Base-by-base conservation (phyloP, 2,329 filamentous ascomycete species). In the Blumeriella jaapii region DNA sequence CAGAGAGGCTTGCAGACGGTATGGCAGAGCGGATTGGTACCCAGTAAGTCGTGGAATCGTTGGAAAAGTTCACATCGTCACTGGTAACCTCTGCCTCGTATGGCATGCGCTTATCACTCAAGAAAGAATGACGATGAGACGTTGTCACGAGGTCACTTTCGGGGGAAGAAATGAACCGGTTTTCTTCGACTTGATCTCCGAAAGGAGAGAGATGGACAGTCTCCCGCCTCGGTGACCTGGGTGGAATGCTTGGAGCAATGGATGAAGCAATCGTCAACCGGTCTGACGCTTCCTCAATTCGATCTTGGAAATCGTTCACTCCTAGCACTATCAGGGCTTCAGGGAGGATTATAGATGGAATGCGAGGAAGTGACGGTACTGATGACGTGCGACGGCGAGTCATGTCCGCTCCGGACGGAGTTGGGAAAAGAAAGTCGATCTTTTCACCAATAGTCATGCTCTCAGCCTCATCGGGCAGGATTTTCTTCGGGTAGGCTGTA, bases 371-470 rank as follows among this genome's bases (percentile, higher is more conserved):
- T 3, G 63, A 59, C 8, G 67, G 67, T 10, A 69, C 59, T 2
- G 61, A 60, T 3, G 61, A 63, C 36, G 57, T 57, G 6, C 59
- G 58, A 20, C 48, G 48, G 3, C 33, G 35, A 45, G 54, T 35
- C 41, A 36, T 43, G 34, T 24, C 44, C 38, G 36, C 41, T 44
- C 34, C 54, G 54, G 30, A 56, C 40, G 31, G 61, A 6, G 55
- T 51, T 3, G 64, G 59, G 42, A 69, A 71, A 15, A 74, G 54
- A 4, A 71, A 51, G 2, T 60, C 56, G 57, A 74, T 68, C 50
- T 73, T 74, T 46, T 74, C 70, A 33, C 72, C 60, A 41, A 71
- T 64, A 0, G 67, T 71, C 69, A 73, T 74, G 49, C 67, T 73
- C 52, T 64, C 66, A 3, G 67, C 71, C 40, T 69, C 55, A 39